A percentile compares a stretch with the other conserved stretches of the same genome.
These are phyloP conservation scores for Rhodotorula sp. DNA, from an alignment of 1,284 basidiomycete species.

Conservation along the genomic window DNA sequence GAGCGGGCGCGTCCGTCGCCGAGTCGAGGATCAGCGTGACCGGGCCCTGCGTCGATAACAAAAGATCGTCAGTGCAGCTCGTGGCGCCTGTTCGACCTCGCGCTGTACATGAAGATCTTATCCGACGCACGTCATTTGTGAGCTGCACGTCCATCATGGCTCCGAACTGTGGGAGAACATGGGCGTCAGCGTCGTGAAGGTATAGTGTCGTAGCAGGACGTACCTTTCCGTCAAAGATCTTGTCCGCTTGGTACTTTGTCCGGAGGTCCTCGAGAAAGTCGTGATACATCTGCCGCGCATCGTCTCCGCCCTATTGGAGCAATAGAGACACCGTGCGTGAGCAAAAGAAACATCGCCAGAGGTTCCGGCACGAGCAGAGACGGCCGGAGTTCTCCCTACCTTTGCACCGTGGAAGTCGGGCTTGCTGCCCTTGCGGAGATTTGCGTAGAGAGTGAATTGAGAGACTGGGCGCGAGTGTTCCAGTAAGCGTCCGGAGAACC, in stretches of 20 bases:
- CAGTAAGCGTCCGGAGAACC: too few species aligned
- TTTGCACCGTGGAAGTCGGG: conserved; percentile 44
- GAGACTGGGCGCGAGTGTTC: conserved; percentile 22
- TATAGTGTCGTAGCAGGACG: too few species aligned
- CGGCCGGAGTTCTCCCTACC: conserved; percentile 6
- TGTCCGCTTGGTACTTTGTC: conserved; percentile 28
- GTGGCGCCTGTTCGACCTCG: not conserved
- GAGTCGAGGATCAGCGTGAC: conserved; percentile 43
- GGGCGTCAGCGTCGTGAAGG: too few species aligned
- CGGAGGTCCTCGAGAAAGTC: conserved; percentile 34
- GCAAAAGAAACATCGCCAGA: too few species aligned
- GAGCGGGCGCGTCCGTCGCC: conserved; percentile 19
- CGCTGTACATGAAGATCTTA: too few species aligned
- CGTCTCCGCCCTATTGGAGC: conserved; percentile 21
- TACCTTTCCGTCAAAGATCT: conserved; percentile 39
- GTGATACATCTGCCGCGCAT: conserved; percentile 37
- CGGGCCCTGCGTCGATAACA: conserved; percentile 29
- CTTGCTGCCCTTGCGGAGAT: conserved; percentile 39
- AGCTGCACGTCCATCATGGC: conserved; percentile 43
- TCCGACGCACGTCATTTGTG: conserved; percentile 35
- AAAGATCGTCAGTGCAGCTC: not conserved
- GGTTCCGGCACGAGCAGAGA: too few species aligned
- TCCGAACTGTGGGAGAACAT: conserved; percentile 23
- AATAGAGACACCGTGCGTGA: not conserved
- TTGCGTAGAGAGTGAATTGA: conserved; percentile 42